Base-by-base conservation (phyloP, 2,329 filamentous ascomycete species). In the Aspergillus luchuensis region DNA sequence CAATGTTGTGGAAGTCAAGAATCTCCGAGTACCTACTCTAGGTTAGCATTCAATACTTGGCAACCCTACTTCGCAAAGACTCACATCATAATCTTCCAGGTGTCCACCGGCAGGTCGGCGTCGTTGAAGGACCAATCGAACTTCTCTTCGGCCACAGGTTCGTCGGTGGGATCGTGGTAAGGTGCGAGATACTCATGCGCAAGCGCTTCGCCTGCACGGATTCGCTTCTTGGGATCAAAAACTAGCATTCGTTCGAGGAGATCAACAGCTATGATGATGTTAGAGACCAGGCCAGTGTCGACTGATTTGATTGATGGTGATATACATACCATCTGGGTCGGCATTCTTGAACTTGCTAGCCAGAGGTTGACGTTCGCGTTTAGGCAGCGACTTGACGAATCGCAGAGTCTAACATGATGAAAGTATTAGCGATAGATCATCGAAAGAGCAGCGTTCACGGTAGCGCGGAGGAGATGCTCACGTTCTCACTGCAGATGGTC, bases 11-110 rank as follows among this genome's bases (percentile, higher is more conserved):
- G 80, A 97, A 98, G 79, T 98, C 93, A 71, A 98, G 89, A 71
- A 99, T 98, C 78, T 98, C 94, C 56, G 93, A 97, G 83, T 98
- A 98, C 92, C 93, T 97, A 57, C 43, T 47, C 13, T 5, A 11
- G 15, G 30, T 56, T 19, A 56, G 53, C 41, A 47, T 23, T 8
- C 25, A 30, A 19, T 23, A 15, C 21, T 21, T n/a, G 2, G 19
- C 11, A 15, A 13, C 41, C 13, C 3, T 23, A 15, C 8, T 6
- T 38, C 23, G 30, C 17, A 8, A 33, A 36, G 49, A 77, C 90
- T 74, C 84, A 97, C 95, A 99, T 99, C 95, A 98, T 99, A 76
- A 99, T 97, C 83, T 99, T 99, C 95, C 95, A 99, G n/a, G 93
- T 97, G 75, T 99, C 95, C 54, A 98, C 93, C 0, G 95, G 94